Conservation (phyloP, 2,329 filamentous ascomycete species). For the Neophaeococcomyces aloes region DNA sequence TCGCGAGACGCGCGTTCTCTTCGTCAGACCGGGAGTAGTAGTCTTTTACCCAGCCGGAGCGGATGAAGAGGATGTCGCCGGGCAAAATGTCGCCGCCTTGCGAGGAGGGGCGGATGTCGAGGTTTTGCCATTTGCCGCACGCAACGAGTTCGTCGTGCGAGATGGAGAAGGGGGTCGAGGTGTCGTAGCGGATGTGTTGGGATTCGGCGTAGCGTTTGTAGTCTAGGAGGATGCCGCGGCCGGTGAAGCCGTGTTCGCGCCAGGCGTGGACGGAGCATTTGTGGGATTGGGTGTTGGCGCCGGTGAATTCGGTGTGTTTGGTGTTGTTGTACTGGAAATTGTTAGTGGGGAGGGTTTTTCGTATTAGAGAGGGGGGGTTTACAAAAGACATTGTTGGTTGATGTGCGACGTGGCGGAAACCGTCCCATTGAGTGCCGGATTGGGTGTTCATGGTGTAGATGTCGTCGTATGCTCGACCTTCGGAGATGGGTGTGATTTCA, state of each 20-base stretch:
- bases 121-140: constrained; percentile 48
- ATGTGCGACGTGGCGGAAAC: constrained; percentile 39
- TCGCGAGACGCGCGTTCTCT: constrained; percentile 26
- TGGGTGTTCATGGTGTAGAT: constrained; percentile 39
- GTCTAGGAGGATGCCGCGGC: constrained; percentile 34
- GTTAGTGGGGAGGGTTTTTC: too few species aligned
- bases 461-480: constrained; percentile 33
- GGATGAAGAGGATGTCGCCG: constrained; percentile 57
- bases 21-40: constrained; percentile 39
- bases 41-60: constrained; percentile 52
- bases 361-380: too few species aligned
- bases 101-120: constrained; percentile 48
- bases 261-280: constrained; percentile 36
- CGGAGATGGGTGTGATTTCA: constrained; percentile 18
- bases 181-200: constrained; percentile 41
- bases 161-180: constrained; percentile 45
- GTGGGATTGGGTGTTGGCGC: constrained; percentile 11
- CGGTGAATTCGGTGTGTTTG: constrained; percentile 25
- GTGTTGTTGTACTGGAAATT: constrained; percentile 37
- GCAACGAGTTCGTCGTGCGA: constrained; percentile 45
- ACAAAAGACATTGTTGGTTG: constrained; percentile 28
- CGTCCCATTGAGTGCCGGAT: constrained; percentile 41
- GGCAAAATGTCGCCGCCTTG: constrained; percentile 46
- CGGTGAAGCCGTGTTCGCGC: constrained; percentile 33
- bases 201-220: constrained; percentile 39